These are phyloP conservation scores for Oryza glumipatula DNA, from an alignment of 176 grass and related monocot genomes.

Conservation along the genomic window DNA sequence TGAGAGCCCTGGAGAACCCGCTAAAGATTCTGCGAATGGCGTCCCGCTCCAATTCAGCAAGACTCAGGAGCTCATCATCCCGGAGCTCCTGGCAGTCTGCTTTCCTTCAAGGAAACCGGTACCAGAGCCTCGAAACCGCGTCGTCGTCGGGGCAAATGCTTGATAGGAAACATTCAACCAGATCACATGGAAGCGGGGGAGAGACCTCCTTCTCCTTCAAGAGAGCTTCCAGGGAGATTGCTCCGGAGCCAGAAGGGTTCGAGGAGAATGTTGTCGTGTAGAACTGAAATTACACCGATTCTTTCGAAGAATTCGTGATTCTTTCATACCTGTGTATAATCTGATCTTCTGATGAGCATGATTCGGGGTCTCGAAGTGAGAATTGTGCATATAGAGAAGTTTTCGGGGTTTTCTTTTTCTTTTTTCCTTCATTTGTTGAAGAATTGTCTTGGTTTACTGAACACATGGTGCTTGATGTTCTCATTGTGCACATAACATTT, in stretches of 20 bases:
- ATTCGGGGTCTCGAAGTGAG: constrained; percentile 17
- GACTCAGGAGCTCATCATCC: constrained; percentile 60
- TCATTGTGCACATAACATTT: constrained; percentile 14
- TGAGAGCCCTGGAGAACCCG: constrained; percentile 82
- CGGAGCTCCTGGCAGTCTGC: constrained; percentile 76
- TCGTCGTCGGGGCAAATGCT: constrained; percentile 33
- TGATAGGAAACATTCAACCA: constrained; percentile 48
- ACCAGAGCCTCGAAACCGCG: constrained; percentile 48
- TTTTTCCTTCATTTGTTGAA: background rate
- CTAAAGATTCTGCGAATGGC: constrained; percentile 60
- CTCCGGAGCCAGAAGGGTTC: constrained; percentile 42
- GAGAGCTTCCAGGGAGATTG: constrained; percentile 51
- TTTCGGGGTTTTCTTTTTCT: background rate
- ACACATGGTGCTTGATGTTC: constrained; percentile 12
- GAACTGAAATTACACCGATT: constrained; percentile 10
- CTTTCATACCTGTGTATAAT: constrained; percentile 47
- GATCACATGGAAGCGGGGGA: constrained; percentile 48
- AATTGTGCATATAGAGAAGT: constrained; percentile 52
- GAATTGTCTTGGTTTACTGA: background rate
- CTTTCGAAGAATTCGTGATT: constrained; percentile 41
- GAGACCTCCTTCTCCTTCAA: constrained; percentile 63
- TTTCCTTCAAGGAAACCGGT: constrained; percentile 54
- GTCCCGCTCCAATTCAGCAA: constrained; percentile 41
- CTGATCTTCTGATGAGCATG: constrained; percentile 37
- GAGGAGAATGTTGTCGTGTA: constrained; percentile 40